Evolutionary conservation across 1,284 basidiomycete genomes (phyloP).

Genomic region (Boletus holoroseus): DNA sequence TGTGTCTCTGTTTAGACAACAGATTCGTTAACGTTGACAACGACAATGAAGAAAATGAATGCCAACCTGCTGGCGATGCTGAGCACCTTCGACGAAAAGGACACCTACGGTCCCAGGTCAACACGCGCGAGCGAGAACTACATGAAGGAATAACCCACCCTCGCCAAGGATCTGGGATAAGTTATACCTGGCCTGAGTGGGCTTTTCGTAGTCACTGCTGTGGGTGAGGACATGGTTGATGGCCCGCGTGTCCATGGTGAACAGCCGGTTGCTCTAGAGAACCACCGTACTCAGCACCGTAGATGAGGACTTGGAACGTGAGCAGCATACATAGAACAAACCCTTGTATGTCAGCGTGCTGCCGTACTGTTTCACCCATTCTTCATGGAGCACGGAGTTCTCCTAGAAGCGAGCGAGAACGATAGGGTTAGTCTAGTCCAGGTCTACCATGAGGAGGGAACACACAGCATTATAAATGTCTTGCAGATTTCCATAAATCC

Average conservation of each 20-base stretch:
- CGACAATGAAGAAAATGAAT: background rate
- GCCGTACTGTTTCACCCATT: constrained; percentile 55
- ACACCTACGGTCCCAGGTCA: constrained; percentile 12
- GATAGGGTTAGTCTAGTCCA: background rate
- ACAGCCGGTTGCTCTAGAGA: constrained; percentile 18
- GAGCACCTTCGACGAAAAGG: constrained; percentile 23
- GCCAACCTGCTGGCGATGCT: constrained; percentile 28
- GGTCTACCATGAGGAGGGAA: background rate
- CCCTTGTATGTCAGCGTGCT: constrained; percentile 43
- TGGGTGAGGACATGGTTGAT: constrained; percentile 39
- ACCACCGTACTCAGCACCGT: background rate
- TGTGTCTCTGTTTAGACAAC: constrained; percentile 18
- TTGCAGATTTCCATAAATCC: constrained; percentile 49
- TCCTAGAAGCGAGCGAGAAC: constrained; percentile 26
- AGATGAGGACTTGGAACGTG: background rate
- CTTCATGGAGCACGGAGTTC: constrained; percentile 37
- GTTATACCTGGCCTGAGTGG: constrained; percentile 19
- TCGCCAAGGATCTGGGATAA: constrained; percentile 29
- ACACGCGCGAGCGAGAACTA: background rate
- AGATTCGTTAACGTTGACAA: background rate
- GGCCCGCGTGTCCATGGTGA: constrained; percentile 35
- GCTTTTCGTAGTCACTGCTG: constrained; percentile 35
- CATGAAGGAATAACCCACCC: constrained; percentile 15
- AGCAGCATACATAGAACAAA: constrained; percentile 41
- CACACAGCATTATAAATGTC: constrained; percentile 41